Evolutionary conservation across 208 protist species (phyloP).

Genomic region (Trypanosoma caninum): DNA sequence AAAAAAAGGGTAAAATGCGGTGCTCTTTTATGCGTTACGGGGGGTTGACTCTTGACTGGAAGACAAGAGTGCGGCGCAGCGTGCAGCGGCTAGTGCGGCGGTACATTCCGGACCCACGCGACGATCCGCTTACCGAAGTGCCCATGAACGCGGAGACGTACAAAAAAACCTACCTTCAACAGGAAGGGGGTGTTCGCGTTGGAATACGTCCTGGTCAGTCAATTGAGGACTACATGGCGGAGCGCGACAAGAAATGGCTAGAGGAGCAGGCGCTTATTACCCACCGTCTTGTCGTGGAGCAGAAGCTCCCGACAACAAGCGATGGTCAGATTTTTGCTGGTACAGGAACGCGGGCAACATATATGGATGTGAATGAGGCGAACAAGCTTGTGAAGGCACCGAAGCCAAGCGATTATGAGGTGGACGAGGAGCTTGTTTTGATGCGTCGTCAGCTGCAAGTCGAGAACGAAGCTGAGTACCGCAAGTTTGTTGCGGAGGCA

Average conservation of each 20-base stretch:
- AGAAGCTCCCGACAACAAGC: conserved; percentile 51
- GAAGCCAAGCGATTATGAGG: conserved; percentile 66
- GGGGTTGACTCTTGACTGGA: conserved; percentile 40
- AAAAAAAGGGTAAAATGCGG: conserved; percentile 3
- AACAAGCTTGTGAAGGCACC: conserved; percentile 61
- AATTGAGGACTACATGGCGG: conserved; percentile 85
- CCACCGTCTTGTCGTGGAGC: conserved; percentile 33
- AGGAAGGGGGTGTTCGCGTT: conserved; percentile 75
- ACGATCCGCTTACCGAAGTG: conserved; percentile 76
- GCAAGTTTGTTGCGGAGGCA: conserved; percentile 79
- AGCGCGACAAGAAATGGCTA: conserved; percentile 79
- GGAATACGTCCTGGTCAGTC: conserved; percentile 81
- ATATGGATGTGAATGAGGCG: conserved; percentile 67
- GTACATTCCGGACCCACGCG: conserved; percentile 79
- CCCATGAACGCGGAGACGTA: conserved; percentile 70
- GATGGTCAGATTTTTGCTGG: conserved; percentile 71
- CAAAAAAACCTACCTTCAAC: conserved; percentile 51
- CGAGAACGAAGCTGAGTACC: conserved; percentile 85
- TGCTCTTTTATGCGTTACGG: neutral
- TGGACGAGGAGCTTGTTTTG: conserved; percentile 76
- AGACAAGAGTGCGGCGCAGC: conserved; percentile 41
- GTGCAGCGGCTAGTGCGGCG: conserved; percentile 59
- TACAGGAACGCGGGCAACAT: conserved; percentile 42
- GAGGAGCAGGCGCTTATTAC: conserved; percentile 36
- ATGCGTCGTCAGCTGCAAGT: conserved; percentile 84